Conservation (phyloP, 2,329 filamentous ascomycete genomes). For the Monascus ruber region DNA sequence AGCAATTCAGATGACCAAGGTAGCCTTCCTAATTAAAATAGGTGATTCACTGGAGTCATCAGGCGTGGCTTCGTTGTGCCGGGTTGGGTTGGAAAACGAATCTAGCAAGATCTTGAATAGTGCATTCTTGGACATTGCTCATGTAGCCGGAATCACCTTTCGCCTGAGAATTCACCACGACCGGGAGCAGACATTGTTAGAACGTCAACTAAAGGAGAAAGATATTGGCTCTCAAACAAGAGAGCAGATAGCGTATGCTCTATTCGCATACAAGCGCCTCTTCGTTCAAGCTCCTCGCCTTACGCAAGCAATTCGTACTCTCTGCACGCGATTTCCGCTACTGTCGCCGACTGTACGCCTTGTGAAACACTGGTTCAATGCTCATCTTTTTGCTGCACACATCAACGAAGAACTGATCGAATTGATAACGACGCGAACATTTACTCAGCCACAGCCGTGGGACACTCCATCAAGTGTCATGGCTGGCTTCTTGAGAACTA, state of each 20-base stretch:
- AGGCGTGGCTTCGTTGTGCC: constrained; percentile 51
- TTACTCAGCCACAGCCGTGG: constrained; percentile 76
- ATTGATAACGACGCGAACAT: constrained; percentile 65
- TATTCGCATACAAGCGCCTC: constrained; percentile 58
- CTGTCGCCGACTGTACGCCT: constrained; percentile 75
- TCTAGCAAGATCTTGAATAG: constrained; percentile 59
- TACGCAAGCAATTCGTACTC: constrained; percentile 67
- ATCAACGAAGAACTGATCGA: constrained; percentile 74
- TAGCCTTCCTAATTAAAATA: constrained; percentile 71
- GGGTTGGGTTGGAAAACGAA: constrained; percentile 71
- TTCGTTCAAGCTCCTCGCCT: constrained; percentile 66
- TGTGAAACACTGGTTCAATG: constrained; percentile 78
- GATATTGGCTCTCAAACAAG: constrained; percentile 52
- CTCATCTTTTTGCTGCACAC: constrained; percentile 67
- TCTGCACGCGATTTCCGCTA: constrained; percentile 67
- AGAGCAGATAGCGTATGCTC: constrained; percentile 57
- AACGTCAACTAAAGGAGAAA: constrained; percentile 67
- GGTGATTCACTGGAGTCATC: constrained; percentile 57
- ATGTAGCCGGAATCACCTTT: constrained; percentile 61
- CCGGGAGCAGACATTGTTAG: constrained; percentile 68
- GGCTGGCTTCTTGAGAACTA: constrained; percentile 69
- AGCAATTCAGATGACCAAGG: constrained; percentile 86
- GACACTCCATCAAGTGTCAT: constrained; percentile 61
- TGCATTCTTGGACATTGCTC: constrained; percentile 70
- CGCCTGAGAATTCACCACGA: constrained; percentile 83